Evolutionary conservation across 768 basidiomycete genomes (phyloP), one percentile per base, ranked within the genome.

Genomic region (Mycena maculata): DNA sequence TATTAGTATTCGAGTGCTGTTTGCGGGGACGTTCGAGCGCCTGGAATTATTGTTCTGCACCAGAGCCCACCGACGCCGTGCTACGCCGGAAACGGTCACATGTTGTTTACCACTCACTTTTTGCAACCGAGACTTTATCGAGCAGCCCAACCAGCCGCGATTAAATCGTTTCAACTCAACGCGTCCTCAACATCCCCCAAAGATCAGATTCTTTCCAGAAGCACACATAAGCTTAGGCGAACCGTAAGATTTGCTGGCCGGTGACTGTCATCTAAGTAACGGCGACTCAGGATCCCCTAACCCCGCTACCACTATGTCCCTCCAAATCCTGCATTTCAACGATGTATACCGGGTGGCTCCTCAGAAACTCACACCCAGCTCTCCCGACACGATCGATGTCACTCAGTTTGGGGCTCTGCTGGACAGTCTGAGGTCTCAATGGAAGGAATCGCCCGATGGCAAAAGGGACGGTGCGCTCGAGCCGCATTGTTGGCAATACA

Each of bases 301-400:
- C n/a, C n/a, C n/a, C n/a, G n/a, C n/a, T n/a, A n/a, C n/a, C 33
- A 36, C 33, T 13, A 76, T 75, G 71, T 50, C 71, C 15, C 52
- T 64, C 2, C n/a, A 33, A 5, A 50, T 93, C 58, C 65, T 90
- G 4, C 92, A 93, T 70, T 94, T 89, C 83, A 93, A 93, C 79
- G 92, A 94, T 74, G 92, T 90, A 25, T 97, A 96, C 78, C 88
- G 93, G 25, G 91, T 95, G 36, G 82, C 85, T 6, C 88, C 90
- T 12, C 94, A 95, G 76, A 93, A 92, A 74, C 72, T 91, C 28
- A 80, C 80, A 0, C 78, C 86, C 2, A 78, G 75, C 12, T 83
- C 86, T 16, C 71, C 77, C 2, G 88, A 87, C 49, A 92, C 90
- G n/a, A 92, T 96, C 72, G 91, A 93, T 76, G 93, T 94, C 27